These are phyloP conservation scores for Polyporus tsugae DNA, from an alignment of 1,284 basidiomycete genomes.

Conservation along the genomic window DNA sequence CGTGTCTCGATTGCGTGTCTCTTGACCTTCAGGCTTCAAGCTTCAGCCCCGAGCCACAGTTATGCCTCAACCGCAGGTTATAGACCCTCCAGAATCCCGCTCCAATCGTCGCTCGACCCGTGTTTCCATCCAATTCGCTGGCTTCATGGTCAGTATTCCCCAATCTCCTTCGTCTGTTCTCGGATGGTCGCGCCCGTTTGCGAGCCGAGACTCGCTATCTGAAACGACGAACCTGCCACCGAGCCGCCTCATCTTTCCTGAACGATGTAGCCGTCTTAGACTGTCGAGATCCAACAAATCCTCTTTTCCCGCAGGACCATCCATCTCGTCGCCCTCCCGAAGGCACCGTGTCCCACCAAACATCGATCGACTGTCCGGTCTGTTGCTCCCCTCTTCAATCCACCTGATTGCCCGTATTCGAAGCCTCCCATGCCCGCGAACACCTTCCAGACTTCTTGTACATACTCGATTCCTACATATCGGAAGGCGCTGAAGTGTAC, in stretches of 20 bases:
- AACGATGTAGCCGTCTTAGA: not conserved
- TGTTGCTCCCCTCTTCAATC: not conserved
- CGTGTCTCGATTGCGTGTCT: not conserved
- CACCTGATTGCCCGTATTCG: not conserved
- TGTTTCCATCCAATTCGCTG: not conserved
- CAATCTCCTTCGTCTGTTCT: not conserved
- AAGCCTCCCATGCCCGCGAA: not conserved
- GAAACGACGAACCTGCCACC: not conserved
- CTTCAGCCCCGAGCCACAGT: not conserved
- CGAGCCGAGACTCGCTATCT: not conserved
- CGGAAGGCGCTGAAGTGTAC: not conserved
- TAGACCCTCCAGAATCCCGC: not conserved
- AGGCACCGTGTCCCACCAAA: not conserved
- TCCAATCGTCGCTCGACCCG: not conserved
- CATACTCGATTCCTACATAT: not conserved
- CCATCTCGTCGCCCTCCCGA: too few relatives aligned
- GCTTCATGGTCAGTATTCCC: not conserved
- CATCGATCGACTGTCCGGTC: not conserved
- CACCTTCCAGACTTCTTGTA: not conserved
- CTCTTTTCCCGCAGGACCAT: not conserved
- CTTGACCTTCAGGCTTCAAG: not conserved
- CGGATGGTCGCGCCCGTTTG: too few relatives aligned
- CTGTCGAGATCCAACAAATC: too few relatives aligned
- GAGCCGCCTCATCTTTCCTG: not conserved
- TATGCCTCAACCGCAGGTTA: not conserved